These are phyloP conservation scores for Leccinum olivaceoglutinosum DNA, from an alignment of 1,284 basidiomycete genomes.

Conservation along the genomic window DNA sequence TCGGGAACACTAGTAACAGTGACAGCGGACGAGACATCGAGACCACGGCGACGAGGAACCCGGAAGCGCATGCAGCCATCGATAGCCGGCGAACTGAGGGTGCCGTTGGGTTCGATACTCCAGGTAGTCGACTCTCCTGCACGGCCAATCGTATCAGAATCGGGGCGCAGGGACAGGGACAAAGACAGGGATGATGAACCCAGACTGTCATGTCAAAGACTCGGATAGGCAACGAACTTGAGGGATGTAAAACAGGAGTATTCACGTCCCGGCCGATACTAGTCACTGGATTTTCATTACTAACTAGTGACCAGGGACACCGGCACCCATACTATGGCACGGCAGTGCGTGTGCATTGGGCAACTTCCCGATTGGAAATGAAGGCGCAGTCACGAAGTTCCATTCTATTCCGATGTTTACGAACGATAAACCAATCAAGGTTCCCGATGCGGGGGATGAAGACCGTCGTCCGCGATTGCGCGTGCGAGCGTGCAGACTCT, in stretches of 20 bases:
- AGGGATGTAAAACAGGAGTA: background rate
- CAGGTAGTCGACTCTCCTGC: background rate
- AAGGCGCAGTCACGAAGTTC: background rate
- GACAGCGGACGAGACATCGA: background rate
- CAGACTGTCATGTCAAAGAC: background rate
- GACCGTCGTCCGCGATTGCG: background rate
- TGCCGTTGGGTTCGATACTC: background rate
- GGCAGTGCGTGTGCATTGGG: background rate
- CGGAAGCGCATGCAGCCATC: background rate
- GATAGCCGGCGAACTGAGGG: background rate
- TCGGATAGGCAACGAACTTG: background rate
- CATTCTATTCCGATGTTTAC: background rate
- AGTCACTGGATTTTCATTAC: background rate
- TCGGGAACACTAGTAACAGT: background rate
- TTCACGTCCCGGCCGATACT: background rate
- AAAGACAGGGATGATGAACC: conserved; percentile 1
- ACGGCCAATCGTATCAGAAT: conserved; percentile 11
- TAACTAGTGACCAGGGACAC: background rate
- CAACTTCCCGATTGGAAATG: background rate
- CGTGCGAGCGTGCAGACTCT: background rate
- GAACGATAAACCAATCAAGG: background rate
- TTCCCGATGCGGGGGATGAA: background rate
- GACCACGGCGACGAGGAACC: background rate
- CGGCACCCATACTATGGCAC: background rate
- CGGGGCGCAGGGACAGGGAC: conserved; percentile 6